Evolutionary conservation across 352 stramenopile species (phyloP), one percentile per base, ranked within the genome.

Genomic region (Phytophthora idaei): DNA sequence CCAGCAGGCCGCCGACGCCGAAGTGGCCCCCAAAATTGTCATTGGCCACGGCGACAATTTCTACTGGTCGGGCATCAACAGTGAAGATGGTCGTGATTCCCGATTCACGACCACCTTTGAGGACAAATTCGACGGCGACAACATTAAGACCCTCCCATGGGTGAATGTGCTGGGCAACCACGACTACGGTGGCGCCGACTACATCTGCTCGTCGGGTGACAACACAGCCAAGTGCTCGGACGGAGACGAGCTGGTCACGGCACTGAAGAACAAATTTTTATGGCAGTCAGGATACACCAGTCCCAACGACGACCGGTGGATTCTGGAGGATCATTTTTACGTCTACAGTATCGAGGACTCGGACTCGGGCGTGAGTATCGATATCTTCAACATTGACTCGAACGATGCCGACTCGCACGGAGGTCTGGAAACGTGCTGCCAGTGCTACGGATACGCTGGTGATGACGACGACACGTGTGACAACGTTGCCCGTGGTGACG

Each of bases 41-140:
- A 71, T 91, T 41, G 77, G 82, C 39, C 82, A 90, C 56, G 80
- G 78, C 25, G 81, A 90, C 57, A 89, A 89, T 65, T 90, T 90
- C 41, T 90, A 90, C 71, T 90, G 80, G 77, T 76, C 75, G 14
- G 81, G 81, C 12, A 86, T 90, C 52, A 76, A 73, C 49, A 77
- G 68, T 31, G 67, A 71, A 42, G 68, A 66, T 7, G 80, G 81
- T 45, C 73, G 81, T 48, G 56, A 72, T 51, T 81, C 77, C 17
- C 78, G 80, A 4, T 90, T 90, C 71, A 71, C 73, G 28, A 77
- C 63, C 17, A 89, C 80, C 5, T 90, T 89, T 32, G 81, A 90
- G 62, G 64, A 71, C 42, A 87, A 85, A 48, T 89, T 81, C 59
- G 74, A 80, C 10, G 77, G 79, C 9, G 46, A 66, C 49, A 74